Base-by-base conservation (phyloP, 495 filamentous ascomycete genomes). In the Neurospora discreta region DNA sequence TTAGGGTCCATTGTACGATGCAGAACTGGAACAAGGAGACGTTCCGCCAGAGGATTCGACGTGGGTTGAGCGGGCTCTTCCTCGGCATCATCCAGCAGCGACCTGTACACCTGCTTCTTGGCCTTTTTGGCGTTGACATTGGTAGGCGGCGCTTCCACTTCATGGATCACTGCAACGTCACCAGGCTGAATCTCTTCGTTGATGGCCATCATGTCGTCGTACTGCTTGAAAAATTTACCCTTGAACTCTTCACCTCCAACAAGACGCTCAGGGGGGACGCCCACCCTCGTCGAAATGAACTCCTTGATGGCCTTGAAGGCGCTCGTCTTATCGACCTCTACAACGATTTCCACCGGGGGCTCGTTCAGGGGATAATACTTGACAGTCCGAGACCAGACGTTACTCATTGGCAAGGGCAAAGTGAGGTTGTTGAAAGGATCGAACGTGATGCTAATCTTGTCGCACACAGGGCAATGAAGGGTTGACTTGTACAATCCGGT, bases 401-500 rank as follows among this genome's bases (percentile, higher is more conserved):
- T 92, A 75, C 93, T 90, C 71, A 97, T 87, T 0, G 95, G 96
- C 39, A 99, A 83, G 71, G 95, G 96, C 33, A 99, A 82, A 0
- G 96, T 97, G 39, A 98, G 81, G 71, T 93, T 95, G 82, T 92
- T 98, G 86, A 97, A 99, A 3, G 95, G 95, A 82, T 99, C 95
- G 75, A 99, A 98, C 5, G 95, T 99, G 73, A 99, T 97, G 85
- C 93, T 97, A 81, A 97, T 91, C 83, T 99, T 99, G 71, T 90
- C 86, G 78, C 95, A 99, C 10, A 83, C 87, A 2, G 95, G 96
- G 78, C 95, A 99, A 72, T 93, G 88, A 52, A 99, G 87, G 5
- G 95, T 98, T 38, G 95, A 98, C 83, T 98, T 97, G 85, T 98
- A 99, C 85, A 98, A 93, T 69, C 95, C 95, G 65, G 92, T 94